These are phyloP conservation scores for Entophlyctis helioformis DNA, from an alignment of 192 early-diverging fungal species.

Conservation along the genomic window DNA sequence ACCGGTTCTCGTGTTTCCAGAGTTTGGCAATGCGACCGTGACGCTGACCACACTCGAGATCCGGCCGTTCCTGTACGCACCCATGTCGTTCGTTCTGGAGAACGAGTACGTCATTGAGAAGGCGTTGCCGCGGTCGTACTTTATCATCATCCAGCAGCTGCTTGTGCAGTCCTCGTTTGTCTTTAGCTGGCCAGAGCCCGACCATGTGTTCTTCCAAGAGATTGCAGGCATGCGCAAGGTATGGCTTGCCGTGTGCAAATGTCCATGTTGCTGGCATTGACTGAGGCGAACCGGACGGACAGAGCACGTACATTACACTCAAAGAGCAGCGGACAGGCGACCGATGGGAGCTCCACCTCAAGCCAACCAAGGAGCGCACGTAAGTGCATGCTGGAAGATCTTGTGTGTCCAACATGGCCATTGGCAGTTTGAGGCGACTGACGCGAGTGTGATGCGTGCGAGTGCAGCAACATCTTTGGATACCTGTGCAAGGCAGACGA, in stretches of 20 bases:
- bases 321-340: slow-evolving; percentile 28
- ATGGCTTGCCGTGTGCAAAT: too few species aligned
- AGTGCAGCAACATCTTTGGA: slow-evolving; percentile 52
- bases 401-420: not conserved
- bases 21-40: too few species aligned
- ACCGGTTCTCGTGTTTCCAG: too few species aligned
- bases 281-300: not conserved
- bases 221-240: slow-evolving; percentile 53
- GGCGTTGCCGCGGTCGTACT: slow-evolving; percentile 27
- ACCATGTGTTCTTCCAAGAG: slow-evolving; percentile 46
- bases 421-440: not conserved
- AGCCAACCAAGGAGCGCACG: slow-evolving; percentile 45
- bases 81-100: too few species aligned
- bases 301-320: slow-evolving; percentile 40
- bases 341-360: slow-evolving; percentile 60
- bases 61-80: too few species aligned
- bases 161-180: slow-evolving; percentile 42
- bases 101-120: too few species aligned
- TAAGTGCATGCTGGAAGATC: slow-evolving; percentile 16
- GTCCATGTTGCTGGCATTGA: too few species aligned
- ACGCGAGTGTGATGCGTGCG: too few species aligned
- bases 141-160: slow-evolving; percentile 41
- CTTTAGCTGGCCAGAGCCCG: slow-evolving; percentile 46
- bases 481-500: slow-evolving; percentile 47
- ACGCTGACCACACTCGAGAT: too few species aligned